phyloP scores from a whole-genome alignment of 2,329 filamentous ascomycete species.

The Sordariomycetes sp. region DNA sequence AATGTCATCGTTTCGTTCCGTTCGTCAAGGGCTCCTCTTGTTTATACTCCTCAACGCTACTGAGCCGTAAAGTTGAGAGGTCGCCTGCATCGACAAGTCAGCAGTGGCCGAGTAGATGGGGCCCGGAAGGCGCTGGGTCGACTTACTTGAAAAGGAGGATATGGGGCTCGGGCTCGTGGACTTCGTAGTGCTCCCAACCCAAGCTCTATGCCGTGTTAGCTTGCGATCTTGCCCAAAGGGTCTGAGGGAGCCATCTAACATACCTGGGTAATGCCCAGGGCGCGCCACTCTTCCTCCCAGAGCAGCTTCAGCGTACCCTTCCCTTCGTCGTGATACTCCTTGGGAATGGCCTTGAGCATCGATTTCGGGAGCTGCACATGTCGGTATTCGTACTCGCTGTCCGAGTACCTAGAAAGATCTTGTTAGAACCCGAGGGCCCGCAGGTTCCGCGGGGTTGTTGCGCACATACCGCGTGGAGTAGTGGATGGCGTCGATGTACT shows the following conservation, averaged over 20 bases:
- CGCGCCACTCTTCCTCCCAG: conserved; percentile 98
- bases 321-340: conserved; percentile 81
- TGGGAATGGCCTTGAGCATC: conserved; percentile 94
- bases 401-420: conserved; percentile 62
- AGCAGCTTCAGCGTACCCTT: conserved; percentile 92
- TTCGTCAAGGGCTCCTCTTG: neutral
- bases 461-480: conserved; percentile 74
- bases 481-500: conserved; percentile 88
- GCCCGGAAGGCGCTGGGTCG: neutral
- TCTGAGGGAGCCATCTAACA: conserved; percentile 11
- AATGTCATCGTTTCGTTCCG: neutral
- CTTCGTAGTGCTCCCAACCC: conserved; percentile 98
- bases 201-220: conserved; percentile 55
- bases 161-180: conserved; percentile 96
- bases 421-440: neutral
- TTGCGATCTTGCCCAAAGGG: neutral
- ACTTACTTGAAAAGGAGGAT: conserved; percentile 93
- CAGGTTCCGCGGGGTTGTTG: neutral
- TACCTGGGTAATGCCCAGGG: conserved; percentile 93
- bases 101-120: neutral
- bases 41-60: conserved; percentile 9
- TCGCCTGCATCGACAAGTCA: conserved; percentile 39
- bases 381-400: conserved; percentile 89
- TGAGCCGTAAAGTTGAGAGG: conserved; percentile 74
- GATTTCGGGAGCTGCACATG: conserved; percentile 96